Evolutionary conservation across 495 filamentous ascomycete species (phyloP).

Genomic region (Penicillium bovifimosum): DNA sequence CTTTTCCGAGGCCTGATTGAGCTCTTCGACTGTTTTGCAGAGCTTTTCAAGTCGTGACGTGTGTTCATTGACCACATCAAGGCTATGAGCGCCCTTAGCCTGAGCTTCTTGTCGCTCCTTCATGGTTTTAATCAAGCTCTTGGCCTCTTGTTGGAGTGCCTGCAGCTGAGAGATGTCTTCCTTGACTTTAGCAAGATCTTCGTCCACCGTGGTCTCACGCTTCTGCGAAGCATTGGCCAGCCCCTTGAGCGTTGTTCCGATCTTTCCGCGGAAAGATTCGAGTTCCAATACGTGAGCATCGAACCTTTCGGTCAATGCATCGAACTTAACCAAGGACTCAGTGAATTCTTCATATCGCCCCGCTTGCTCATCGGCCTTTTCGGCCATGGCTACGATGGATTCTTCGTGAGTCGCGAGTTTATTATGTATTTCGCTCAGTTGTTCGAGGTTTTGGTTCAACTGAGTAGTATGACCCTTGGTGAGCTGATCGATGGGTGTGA

Average conservation of each 20-base stretch:
- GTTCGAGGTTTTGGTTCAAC: not conserved
- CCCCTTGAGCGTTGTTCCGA: not conserved
- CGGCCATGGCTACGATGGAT: not conserved
- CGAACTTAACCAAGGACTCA: not conserved
- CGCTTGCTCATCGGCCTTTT: not conserved
- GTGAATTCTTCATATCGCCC: not conserved
- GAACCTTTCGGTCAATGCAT: not conserved
- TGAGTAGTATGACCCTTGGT: not conserved
- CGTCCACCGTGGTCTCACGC: not conserved
- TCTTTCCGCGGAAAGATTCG: too few relatives aligned
- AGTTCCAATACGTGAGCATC: not conserved
- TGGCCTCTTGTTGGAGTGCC: too few relatives aligned
- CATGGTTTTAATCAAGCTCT: too few relatives aligned
- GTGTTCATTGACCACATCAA: not conserved
- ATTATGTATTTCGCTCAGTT: not conserved
- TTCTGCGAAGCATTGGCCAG: not conserved
- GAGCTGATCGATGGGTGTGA: not conserved
- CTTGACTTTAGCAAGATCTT: not conserved
- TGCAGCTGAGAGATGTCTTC: not conserved
- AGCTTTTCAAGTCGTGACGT: not conserved
- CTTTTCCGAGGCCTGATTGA: not conserved
- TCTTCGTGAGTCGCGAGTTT: not conserved
- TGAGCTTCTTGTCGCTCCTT: too few relatives aligned
- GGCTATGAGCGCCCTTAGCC: not conserved
- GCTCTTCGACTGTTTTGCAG: not conserved